These are phyloP conservation scores for Mucor racemosus DNA, from an alignment of 371 early-diverging fungal species.

Conservation along the genomic window DNA sequence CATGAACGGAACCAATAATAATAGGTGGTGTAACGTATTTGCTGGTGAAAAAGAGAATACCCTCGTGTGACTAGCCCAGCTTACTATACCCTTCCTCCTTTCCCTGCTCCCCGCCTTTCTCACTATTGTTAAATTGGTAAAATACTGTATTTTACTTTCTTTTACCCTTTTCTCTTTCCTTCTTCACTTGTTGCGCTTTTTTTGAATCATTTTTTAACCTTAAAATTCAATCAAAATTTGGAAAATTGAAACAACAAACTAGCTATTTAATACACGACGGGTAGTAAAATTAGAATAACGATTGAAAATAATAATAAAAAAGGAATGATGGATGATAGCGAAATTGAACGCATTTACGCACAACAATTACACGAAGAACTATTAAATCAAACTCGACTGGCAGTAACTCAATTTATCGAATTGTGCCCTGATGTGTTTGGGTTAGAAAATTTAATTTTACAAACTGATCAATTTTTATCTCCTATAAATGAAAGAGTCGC, in stretches of 20 bases:
- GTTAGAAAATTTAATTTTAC: constrained; percentile 38
- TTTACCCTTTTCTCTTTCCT: constrained; percentile 1
- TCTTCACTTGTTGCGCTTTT: not conserved
- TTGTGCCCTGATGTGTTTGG: constrained; percentile 44
- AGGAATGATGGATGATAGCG: constrained; percentile 26
- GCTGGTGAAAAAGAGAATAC: not conserved
- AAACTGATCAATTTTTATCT: constrained; percentile 22
- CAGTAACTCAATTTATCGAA: constrained; percentile 43
- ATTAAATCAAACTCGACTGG: constrained; percentile 33
- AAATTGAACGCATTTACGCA: constrained; percentile 29
- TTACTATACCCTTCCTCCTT: not conserved
- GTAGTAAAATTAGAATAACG: constrained; percentile 12
- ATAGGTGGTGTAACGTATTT: constrained; percentile 7
- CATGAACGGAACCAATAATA: constrained; percentile 14
- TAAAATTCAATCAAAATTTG: no score
- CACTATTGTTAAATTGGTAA: not conserved
- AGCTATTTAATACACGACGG: not conserved
- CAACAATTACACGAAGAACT: constrained; percentile 44
- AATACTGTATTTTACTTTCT: not conserved
- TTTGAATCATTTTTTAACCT: not conserved
- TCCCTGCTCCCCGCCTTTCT: constrained; percentile 4
- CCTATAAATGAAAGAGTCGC: constrained; percentile 37
- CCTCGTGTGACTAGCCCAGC: constrained; percentile 13
- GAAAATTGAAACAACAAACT: no score
- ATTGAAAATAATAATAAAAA: not conserved